Evolutionary conservation across 176 grass and related monocot genomes (phyloP).

Genomic region (Avena insularis): DNA sequence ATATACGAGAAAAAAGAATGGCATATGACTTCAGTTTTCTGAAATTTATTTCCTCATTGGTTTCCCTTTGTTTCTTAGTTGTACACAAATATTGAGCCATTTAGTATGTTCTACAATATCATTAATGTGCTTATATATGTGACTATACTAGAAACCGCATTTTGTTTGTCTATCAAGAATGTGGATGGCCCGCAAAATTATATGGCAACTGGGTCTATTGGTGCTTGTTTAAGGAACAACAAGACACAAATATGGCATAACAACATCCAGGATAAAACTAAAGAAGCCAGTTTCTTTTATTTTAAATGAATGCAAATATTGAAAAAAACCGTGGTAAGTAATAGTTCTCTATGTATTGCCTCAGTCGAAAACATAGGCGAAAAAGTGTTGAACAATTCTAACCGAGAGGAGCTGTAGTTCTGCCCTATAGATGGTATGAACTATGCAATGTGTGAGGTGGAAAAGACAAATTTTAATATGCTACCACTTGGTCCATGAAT

Average conservation of each 20-base stretch:
- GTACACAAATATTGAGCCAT: not conserved
- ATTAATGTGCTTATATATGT: not conserved
- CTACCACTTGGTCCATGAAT: too few species aligned
- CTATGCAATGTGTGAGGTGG: too few species aligned
- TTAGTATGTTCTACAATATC: not conserved
- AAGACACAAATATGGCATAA: not conserved
- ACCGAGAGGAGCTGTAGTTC: too few species aligned
- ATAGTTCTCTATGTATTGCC: not conserved
- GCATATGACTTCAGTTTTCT: not conserved
- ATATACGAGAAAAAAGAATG: not conserved
- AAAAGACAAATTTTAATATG: too few species aligned
- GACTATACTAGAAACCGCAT: not conserved
- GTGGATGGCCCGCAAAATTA: not conserved
- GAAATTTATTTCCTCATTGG: not conserved
- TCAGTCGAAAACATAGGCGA: not conserved
- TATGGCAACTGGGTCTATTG: not conserved
- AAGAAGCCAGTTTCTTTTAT: not conserved
- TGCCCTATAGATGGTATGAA: too few species aligned
- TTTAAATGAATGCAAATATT: not conserved
- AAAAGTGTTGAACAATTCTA: too few species aligned
- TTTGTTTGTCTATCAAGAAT: not conserved
- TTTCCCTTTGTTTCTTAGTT: not conserved
- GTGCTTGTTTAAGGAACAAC: not conserved
- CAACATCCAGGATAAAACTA: not conserved
- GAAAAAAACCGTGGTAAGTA: not conserved